These are phyloP conservation scores for Kuraishia floccosa DNA, from an alignment of 805 yeast species.

Conservation along the genomic window DNA sequence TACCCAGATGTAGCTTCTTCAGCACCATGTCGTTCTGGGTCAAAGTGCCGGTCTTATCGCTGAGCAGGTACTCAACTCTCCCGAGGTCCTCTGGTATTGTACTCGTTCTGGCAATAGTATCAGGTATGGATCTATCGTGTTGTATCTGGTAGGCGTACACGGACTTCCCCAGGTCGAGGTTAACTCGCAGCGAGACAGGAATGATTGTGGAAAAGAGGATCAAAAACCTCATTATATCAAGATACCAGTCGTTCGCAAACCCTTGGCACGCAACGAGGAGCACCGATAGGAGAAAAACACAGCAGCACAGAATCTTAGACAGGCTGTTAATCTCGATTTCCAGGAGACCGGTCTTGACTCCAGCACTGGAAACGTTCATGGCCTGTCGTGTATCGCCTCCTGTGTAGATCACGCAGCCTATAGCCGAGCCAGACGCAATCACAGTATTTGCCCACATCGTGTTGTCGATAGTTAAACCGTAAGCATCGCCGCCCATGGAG, in stretches of 20 bases:
- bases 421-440: slow-evolving; percentile 83
- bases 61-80: slow-evolving; percentile 80
- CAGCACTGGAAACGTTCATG: slow-evolving; percentile 80
- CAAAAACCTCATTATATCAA: slow-evolving; percentile 82
- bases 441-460: slow-evolving; percentile 98
- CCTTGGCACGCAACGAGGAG: slow-evolving; percentile 76
- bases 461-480: slow-evolving; percentile 74
- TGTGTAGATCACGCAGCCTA: slow-evolving; percentile 83
- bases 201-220: slow-evolving; percentile 91
- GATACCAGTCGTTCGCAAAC: slow-evolving; percentile 66
- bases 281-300: slow-evolving; percentile 71
- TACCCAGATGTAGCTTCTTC: slow-evolving; percentile 85
- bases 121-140: slow-evolving; percentile 70
- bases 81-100: slow-evolving; percentile 98
- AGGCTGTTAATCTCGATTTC: slow-evolving; percentile 85
- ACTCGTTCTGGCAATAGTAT: slow-evolving; percentile 89
- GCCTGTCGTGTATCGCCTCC: slow-evolving; percentile 93
- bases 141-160: slow-evolving; percentile 95
- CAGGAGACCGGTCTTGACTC: slow-evolving; percentile 80
- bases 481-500: slow-evolving; percentile 41
- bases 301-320: slow-evolving; percentile 78
- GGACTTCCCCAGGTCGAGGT: slow-evolving; percentile 88
- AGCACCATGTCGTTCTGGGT: slow-evolving; percentile 98
- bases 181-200: slow-evolving; percentile 92
- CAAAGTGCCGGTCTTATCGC: slow-evolving; percentile 95